Evolutionary conservation across 768 basidiomycete genomes (phyloP), one percentile per base, ranked within the genome.

Genomic region (Amanita rimosa): DNA sequence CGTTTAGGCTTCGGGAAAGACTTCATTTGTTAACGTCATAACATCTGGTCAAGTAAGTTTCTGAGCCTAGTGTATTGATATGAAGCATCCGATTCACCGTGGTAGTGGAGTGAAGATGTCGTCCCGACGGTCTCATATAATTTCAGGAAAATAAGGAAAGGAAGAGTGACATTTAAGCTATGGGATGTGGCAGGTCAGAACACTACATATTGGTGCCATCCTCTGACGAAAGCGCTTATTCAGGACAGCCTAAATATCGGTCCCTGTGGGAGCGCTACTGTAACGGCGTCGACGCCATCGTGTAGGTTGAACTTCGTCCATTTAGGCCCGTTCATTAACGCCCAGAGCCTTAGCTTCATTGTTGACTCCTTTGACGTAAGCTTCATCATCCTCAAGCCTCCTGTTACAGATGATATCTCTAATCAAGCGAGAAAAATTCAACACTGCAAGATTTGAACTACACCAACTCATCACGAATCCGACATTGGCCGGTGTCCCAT

Each of bases 191-290:
- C 92, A 53, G 91, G 85, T 88, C 53, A 56, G 78, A 27, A 26
- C 55, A 49, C 7, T 47, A n/a, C 24, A 6, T 22, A 27, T 31
- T 45, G 14, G 31, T 33, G 13, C 17, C 37, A 36, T 9, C 26
- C 46, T 17, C 40, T 40, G n/a, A 17, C 41, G 26, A 41, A n/a
- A 53, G 49, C 50, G 52, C 50, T 47, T 16, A 14, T 45, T 8
- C 58, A 84, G 88, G 91, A 26, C 92, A 95, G 68, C 86, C 91
- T 5, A 90, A 88, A 61, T 96, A 94, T 61, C 79, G 93, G 38
- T 88, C 87, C 31, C 92, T 94, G 83, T 96, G 90, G 89, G 90
- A 93, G 64, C 73, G 93, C 38, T 96, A 95, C 64, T 93, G 91
- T 64, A 78, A 83, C 53, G 93, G 92, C 7, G 90, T 90, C 1